Percentiles rank a stretch among this genome's conserved stretches.
phyloP scores from a whole-genome alignment of 2,329 filamentous ascomycete species.

The Calonectria pseudoturangicola region DNA sequence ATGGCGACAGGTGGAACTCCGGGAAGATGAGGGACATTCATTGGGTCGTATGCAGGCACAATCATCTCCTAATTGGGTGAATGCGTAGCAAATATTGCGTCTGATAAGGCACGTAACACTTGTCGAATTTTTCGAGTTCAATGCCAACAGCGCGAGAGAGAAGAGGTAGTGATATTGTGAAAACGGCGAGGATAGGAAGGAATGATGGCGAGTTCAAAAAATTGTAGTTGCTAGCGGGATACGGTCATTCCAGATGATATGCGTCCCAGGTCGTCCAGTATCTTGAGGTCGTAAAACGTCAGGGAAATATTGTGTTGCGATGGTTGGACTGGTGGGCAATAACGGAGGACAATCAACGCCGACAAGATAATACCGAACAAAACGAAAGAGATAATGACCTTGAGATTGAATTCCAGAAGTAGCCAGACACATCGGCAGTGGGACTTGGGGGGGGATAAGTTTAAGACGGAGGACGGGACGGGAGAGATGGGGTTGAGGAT shows the following conservation, averaged over 20 bases:
- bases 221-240: slow-evolving; percentile 11
- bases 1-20: slow-evolving; percentile 72
- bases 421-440: slow-evolving; percentile 44
- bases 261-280: slow-evolving; percentile 16
- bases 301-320: neutral
- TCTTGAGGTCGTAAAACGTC: slow-evolving; percentile 24
- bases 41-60: slow-evolving; percentile 62
- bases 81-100: slow-evolving; percentile 25
- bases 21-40: slow-evolving; percentile 65
- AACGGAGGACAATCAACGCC: slow-evolving; percentile 39
- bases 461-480: slow-evolving; percentile 43
- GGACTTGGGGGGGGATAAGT: slow-evolving; percentile 43
- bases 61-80: slow-evolving; percentile 59
- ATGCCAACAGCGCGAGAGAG: neutral
- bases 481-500: slow-evolving; percentile 51
- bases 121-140: neutral
- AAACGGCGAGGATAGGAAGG: neutral
- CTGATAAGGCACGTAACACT: slow-evolving; percentile 8
- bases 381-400: slow-evolving; percentile 30
- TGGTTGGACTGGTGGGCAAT: slow-evolving; percentile 13
- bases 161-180: neutral
- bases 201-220: slow-evolving; percentile 3
- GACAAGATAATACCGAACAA: slow-evolving; percentile 27
- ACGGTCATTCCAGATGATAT: slow-evolving; percentile 33
- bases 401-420: slow-evolving; percentile 38